Percentiles rank a stretch among this genome's conserved stretches.
phyloP scores from a whole-genome alignment of 2,329 filamentous ascomycete genomes.

The Emergomyces pasteurianus region DNA sequence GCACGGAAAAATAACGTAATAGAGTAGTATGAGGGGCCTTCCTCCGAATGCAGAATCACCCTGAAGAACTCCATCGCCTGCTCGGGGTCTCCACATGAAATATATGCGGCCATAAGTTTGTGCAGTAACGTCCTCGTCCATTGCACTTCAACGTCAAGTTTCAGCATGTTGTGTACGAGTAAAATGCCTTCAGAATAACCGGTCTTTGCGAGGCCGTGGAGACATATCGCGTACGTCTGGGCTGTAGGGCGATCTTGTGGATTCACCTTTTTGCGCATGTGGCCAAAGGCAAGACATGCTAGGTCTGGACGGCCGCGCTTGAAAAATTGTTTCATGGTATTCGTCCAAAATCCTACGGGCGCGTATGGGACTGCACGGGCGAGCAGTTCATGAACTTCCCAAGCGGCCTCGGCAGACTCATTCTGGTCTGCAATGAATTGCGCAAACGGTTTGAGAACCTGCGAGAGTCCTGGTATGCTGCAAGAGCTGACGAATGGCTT shows the following conservation, averaged over 20 bases:
- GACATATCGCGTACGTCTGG: slow-evolving; percentile 65
- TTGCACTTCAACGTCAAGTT: slow-evolving; percentile 74
- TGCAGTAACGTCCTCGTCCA: slow-evolving; percentile 68
- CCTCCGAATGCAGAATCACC: slow-evolving; percentile 67
- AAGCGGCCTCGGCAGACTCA: slow-evolving; percentile 47
- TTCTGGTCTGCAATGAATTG: slow-evolving; percentile 52
- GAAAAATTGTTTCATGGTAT: slow-evolving; percentile 76
- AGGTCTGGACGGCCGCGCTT: slow-evolving; percentile 66
- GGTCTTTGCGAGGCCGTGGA: slow-evolving; percentile 58
- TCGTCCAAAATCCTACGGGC: slow-evolving; percentile 50
- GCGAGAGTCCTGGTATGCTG: slow-evolving; percentile 46
- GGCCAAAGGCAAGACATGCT: slow-evolving; percentile 74
- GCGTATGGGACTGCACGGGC: slow-evolving; percentile 50
- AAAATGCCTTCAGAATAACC: slow-evolving; percentile 54
- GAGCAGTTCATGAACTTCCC: slow-evolving; percentile 50
- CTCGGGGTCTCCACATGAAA: slow-evolving; percentile 52
- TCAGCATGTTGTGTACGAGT: slow-evolving; percentile 83
- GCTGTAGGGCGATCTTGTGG: slow-evolving; percentile 51
- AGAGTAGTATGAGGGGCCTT: slow-evolving; percentile 74
- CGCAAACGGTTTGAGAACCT: slow-evolving; percentile 55
- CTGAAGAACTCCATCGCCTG: slow-evolving; percentile 70
- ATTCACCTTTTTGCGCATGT: slow-evolving; percentile 74
- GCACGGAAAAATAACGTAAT: slow-evolving; percentile 70
- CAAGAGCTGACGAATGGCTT: slow-evolving; percentile 47
- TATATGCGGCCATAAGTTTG: slow-evolving; percentile 76